Evolutionary conservation across 1,139 yeast genomes (phyloP), one percentile per base, ranked within the genome.

Genomic region (Zhuliangozyma blackwelliae): DNA sequence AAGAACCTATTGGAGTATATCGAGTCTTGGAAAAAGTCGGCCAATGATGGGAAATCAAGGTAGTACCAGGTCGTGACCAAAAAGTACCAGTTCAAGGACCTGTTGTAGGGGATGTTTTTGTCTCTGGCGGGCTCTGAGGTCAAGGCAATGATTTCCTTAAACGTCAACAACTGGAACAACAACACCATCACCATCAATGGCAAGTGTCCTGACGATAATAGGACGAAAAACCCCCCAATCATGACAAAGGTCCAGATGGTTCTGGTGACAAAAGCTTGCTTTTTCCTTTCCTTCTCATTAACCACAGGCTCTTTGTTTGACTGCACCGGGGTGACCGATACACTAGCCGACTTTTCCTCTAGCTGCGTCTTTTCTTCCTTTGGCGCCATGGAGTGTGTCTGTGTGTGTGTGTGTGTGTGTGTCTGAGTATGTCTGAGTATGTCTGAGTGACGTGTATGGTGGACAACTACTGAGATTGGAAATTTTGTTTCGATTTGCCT

Each of bases 241-340:
- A 92, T 90, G 23, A 92, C 89, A 51, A 92, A 60, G 0, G 97
- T 85, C 97, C 97, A 92, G 36, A 85, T 70, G n/a, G 97, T 84
- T 50, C 99, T 77, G 28, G 90, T 87, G 37, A 88, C 59, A 54
- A 92, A 89, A 33, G 89, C 86, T 61, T 81, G 92, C 49, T 80
- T 82, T 63, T 86, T 87, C 64, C 79, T 80, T 49, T 79, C 83
- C 37, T 54, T 56, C 30, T 46, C 49, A 37, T 46, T 46, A 10
- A 38, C 39, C 11, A 44, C 47, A 10, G 34, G 39, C 8, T 33
- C 35, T 12, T 11, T 33, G 13, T 12, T 22, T 7, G 9, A 7
- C 23, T 22, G 9, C 7, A 9, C 23, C 9, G 23, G 23, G 23
- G 23, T 22, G 23, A 9, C 23, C 9, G 23, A 22, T 7, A 22